Percentiles rank a stretch among this genome's conserved stretches.
Evolutionary conservation across 768 basidiomycete species (phyloP).

Genomic region (Cyclocybe aegerita): DNA sequence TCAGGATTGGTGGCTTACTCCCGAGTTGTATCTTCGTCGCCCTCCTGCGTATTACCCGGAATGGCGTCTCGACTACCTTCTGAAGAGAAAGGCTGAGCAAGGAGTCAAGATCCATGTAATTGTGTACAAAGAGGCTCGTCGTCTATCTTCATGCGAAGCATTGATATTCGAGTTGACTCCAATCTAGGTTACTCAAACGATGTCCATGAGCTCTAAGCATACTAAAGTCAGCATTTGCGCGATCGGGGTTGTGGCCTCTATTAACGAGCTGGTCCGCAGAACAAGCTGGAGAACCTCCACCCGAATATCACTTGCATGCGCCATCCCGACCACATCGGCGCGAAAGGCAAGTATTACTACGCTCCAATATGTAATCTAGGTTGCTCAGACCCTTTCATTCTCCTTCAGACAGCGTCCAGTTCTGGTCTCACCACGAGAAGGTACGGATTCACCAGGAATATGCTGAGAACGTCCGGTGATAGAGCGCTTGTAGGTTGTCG

Average conservation of each 20-base stretch:
- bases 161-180: not conserved
- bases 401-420: slow-evolving; percentile 67
- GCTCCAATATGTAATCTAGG: not conserved
- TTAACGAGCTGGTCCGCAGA: slow-evolving; percentile 33
- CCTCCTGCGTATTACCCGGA: slow-evolving; percentile 84
- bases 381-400: not conserved
- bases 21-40: slow-evolving; percentile 91
- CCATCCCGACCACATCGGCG: slow-evolving; percentile 88
- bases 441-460: slow-evolving; percentile 10
- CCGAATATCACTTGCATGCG: slow-evolving; percentile 87
- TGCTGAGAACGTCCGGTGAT: not conserved
- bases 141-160: not conserved
- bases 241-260: not conserved
- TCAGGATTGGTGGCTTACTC: slow-evolving; percentile 92
- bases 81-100: slow-evolving; percentile 86
- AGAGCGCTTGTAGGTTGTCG: slow-evolving; percentile 48
- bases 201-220: slow-evolving; percentile 85
- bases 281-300: slow-evolving; percentile 77
- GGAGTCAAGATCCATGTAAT: slow-evolving; percentile 91
- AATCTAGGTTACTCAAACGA: slow-evolving; percentile 79
- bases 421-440: slow-evolving; percentile 96
- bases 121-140: slow-evolving; percentile 86
- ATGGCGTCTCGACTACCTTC: slow-evolving; percentile 84
- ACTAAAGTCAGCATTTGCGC: slow-evolving; percentile 56
- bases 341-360: slow-evolving; percentile 47